phyloP scores from a whole-genome alignment of 495 filamentous ascomycete species.

The Aspergillus hancockii region DNA sequence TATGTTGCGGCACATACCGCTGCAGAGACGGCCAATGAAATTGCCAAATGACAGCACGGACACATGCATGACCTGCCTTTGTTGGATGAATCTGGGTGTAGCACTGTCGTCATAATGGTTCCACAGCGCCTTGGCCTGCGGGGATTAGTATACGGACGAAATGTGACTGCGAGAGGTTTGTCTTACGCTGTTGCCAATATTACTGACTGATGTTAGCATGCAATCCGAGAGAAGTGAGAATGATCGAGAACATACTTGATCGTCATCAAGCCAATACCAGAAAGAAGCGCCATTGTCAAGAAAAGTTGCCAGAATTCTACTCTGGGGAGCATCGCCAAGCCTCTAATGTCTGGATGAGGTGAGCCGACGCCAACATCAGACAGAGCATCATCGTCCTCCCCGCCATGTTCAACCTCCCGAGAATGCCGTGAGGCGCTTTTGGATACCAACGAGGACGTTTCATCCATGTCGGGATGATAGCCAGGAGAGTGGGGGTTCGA shows the following conservation, averaged over 20 bases:
- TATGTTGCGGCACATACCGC: constrained; percentile 50
- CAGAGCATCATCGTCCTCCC: constrained; percentile 36
- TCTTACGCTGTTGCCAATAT: constrained; percentile 87
- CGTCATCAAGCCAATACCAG: constrained; percentile 95
- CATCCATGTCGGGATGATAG: constrained; percentile 54
- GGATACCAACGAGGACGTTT: constrained; percentile 84
- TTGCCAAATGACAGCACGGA: constrained; percentile 85
- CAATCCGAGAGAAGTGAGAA: background rate
- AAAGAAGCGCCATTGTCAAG: constrained; percentile 79
- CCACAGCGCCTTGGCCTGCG: constrained; percentile 70
- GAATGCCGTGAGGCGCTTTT: constrained; percentile 49
- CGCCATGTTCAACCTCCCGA: constrained; percentile 19
- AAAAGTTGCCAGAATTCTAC: constrained; percentile 92
- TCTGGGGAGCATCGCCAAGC: constrained; percentile 70
- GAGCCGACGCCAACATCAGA: constrained; percentile 46
- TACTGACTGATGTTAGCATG: constrained; percentile 59
- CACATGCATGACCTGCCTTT: constrained; percentile 88
- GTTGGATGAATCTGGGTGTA: constrained; percentile 70
- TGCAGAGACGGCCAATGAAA: constrained; percentile 77
- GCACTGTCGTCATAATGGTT: constrained; percentile 76
- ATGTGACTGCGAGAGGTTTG: background rate
- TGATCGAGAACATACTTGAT: constrained; percentile 76
- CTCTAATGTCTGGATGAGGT: constrained; percentile 87
- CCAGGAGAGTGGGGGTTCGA: constrained; percentile 36
- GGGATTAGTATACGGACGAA: constrained; percentile 18